Evolutionary conservation across 1,284 basidiomycete species (phyloP).

Genomic region (Termitomyces sp.): DNA sequence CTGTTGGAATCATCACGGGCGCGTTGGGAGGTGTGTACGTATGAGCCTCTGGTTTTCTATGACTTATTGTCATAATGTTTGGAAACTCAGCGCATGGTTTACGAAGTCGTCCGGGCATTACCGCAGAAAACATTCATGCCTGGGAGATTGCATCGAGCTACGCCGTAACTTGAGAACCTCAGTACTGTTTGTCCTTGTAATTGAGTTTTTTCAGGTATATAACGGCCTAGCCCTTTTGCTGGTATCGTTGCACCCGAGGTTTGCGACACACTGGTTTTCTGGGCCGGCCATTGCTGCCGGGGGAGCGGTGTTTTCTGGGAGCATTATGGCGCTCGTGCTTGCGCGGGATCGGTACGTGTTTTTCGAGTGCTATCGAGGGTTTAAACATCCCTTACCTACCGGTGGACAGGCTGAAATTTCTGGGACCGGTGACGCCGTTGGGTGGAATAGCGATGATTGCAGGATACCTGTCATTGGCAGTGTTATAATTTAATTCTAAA

Average conservation of each 20-base stretch:
- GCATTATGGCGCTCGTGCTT: constrained; percentile 63
- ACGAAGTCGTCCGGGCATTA: constrained; percentile 41
- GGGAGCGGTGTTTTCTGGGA: constrained; percentile 64
- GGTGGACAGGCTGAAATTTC: constrained; percentile 43
- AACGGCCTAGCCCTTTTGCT: constrained; percentile 75
- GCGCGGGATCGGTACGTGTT: constrained; percentile 46
- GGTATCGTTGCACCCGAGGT: constrained; percentile 68
- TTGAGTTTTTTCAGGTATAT: constrained; percentile 45
- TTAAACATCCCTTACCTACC: constrained; percentile 3
- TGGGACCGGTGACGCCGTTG: constrained; percentile 75
- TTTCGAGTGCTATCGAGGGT: background rate
- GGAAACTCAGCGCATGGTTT: constrained; percentile 48
- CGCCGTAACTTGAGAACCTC: constrained; percentile 39
- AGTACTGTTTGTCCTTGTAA: background rate
- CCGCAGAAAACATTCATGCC: constrained; percentile 48
- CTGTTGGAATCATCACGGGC: constrained; percentile 55
- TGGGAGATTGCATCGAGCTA: constrained; percentile 64
- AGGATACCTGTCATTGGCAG: constrained; percentile 54
- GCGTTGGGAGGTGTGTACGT: constrained; percentile 52
- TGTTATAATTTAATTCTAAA: constrained; percentile 26
- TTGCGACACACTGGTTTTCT: constrained; percentile 61
- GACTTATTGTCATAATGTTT: background rate
- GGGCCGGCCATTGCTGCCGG: constrained; percentile 66
- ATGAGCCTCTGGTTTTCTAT: background rate
- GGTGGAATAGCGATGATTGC: constrained; percentile 73